Base-by-base conservation (phyloP, 2,329 filamentous ascomycete species). In the Penicillium sp. region DNA sequence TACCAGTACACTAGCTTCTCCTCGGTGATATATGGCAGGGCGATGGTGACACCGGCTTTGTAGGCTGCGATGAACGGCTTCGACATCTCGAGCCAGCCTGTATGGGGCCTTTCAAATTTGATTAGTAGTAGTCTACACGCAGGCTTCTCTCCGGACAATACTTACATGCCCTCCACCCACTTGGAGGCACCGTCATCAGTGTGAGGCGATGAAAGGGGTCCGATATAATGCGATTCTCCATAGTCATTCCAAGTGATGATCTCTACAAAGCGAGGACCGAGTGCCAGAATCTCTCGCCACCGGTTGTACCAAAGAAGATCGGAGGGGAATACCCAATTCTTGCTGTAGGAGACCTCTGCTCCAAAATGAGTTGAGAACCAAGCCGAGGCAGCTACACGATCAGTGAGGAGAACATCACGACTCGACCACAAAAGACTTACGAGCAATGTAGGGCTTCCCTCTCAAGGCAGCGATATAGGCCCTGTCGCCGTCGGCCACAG, bases 1-100 rank as follows among this genome's bases (percentile, higher is more conserved):
- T 79, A 81, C 78, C 78, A 81, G 67, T 81, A 81, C 28, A 79
- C 65, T 12, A 81, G 61, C 61, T 78, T 70, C 20, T 81, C 78
- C 9, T 71, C 63, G 31, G 66, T 64, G 54, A 80, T 75, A 63
- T 74, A 74, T 12, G 53, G 49, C 32, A 60, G 27, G 8, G 1
- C 50, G 57, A 25, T 60, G 66, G 69, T 46, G 33, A 28, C 46
- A 10, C 73, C 75, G 42, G 71, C 73, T 55, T 80, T 78, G 63
- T 74, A 81, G 0, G 78, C 78, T 0, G 75, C 68, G 52, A 80
- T 80, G 56, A 75, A 81, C 1, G 78, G 78, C 50, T 74, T 73
- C 12, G 78, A 73, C 65, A 81, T 74, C 15, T 80, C 77, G 6
- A 79, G 70, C 75, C 75, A 81, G 35, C 78, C 78, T 8, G 70